phyloP scores from a whole-genome alignment of 1,284 basidiomycete genomes.

The Rhodotorula mucilaginosa region DNA sequence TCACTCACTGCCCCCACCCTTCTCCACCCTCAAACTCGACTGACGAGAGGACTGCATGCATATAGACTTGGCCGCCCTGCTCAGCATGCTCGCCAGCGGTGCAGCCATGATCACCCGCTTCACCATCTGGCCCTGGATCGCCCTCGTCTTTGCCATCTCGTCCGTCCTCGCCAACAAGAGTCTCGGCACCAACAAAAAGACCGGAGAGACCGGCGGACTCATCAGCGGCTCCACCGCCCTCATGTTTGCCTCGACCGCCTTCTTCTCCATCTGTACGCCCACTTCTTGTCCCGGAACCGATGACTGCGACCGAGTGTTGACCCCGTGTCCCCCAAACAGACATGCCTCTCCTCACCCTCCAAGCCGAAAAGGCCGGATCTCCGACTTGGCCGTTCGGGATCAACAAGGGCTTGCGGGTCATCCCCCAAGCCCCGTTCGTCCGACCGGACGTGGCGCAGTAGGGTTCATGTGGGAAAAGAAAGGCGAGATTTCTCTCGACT shows the following conservation, averaged over 20 bases:
- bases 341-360: slow-evolving; percentile 17
- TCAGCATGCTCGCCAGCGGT: slow-evolving; percentile 14
- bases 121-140: slow-evolving; percentile 33
- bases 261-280: slow-evolving; percentile 22
- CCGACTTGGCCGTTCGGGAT: slow-evolving; percentile 17
- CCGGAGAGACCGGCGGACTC: slow-evolving; percentile 10
- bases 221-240: slow-evolving; percentile 20
- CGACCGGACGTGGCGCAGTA: not conserved
- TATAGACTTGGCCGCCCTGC: slow-evolving; percentile 18
- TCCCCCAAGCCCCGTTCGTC: not conserved
- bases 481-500: too few relatives aligned
- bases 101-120: slow-evolving; percentile 29
- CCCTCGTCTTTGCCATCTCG: slow-evolving; percentile 17
- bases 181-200: slow-evolving; percentile 3
- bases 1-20: not conserved
- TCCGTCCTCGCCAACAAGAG: slow-evolving; percentile 14
- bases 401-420: slow-evolving; percentile 14
- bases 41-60: not conserved
- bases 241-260: slow-evolving; percentile 21
- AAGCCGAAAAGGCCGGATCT: slow-evolving; percentile 14
- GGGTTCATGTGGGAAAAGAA: too few relatives aligned
- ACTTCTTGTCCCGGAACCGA: too few relatives aligned
- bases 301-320: too few relatives aligned
- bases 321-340: not conserved
- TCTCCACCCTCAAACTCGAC: not conserved